These are phyloP conservation scores for Mucor piriformis DNA, from an alignment of 371 early-diverging fungal genomes.

Conservation along the genomic window DNA sequence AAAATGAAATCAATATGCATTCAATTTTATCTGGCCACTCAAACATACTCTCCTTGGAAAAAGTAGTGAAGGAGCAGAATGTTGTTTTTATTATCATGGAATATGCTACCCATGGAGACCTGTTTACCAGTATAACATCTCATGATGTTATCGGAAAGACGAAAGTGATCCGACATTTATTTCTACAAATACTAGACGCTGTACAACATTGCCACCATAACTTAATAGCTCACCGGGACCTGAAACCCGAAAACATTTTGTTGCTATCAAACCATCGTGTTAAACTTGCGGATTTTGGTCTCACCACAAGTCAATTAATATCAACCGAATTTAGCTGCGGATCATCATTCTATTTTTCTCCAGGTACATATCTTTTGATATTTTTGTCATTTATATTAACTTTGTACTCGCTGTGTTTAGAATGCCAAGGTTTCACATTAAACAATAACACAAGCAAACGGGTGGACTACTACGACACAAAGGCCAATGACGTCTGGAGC, in stretches of 20 bases:
- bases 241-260: conserved; percentile 72
- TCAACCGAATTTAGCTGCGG: conserved; percentile 89
- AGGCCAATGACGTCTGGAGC: conserved; percentile 81
- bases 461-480: conserved; percentile 53
- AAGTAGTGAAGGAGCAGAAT: conserved; percentile 57
- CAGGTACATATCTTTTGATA: conserved; percentile 46
- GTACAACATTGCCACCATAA: conserved; percentile 57
- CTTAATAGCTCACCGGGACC: conserved; percentile 68
- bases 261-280: conserved; percentile 48
- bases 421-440: conserved; percentile 67
- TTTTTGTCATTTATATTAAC: neutral
- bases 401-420: conserved; percentile 33
- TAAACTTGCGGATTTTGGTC: conserved; percentile 94
- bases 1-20: conserved; percentile 72
- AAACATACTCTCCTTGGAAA: conserved; percentile 71
- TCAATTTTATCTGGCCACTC: conserved; percentile 59
- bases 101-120: conserved; percentile 66
- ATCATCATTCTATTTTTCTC: conserved; percentile 89
- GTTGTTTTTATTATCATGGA: conserved; percentile 73
- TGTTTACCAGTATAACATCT: conserved; percentile 61
- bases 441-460: conserved; percentile 34
- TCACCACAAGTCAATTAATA: conserved; percentile 72
- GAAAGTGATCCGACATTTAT: conserved; percentile 49
- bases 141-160: conserved; percentile 49
- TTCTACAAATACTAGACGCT: conserved; percentile 58